Base-by-base conservation (phyloP, 371 early-diverging fungal species). In the Dipsacomyces acuminosporus region DNA sequence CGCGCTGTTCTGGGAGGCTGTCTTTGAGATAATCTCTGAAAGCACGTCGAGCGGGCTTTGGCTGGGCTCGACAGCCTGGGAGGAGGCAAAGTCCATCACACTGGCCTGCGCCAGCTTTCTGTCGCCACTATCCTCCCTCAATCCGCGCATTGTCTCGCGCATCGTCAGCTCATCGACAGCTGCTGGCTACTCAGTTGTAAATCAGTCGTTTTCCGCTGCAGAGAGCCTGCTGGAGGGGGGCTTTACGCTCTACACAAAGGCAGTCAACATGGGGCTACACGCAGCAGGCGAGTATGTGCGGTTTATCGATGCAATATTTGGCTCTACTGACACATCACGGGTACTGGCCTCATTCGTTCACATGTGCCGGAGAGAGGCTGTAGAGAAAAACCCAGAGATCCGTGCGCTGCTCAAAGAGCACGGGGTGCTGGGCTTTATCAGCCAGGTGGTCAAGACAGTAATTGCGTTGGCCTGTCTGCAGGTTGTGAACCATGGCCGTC, bases 261-360 rank as follows among this genome's bases (percentile, higher is more conserved):
- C 69, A 2, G 51, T 69, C 46, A 63, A 59, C 42, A 47, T 59
- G 55, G 51, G 69, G 18, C 19, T 69, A 49, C 59, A 69, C 26
- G 59, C 59, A 20, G 90, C 91, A 2, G 92, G 93, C 58, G 94
- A 94, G 73, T 85, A 86, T 6, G 91, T 94, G 1, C 81, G 86
- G 1, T 64, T 93, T n/a, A 77, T 94, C 21, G 96, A 94, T 70
- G 93, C 91, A 0, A 71, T 96, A 2, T 93, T 94, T 74, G 94
- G 94, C 11, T 83, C 87, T 0, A 93, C 90, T 9, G 93, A 93
- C 58, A 91, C 94, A 0, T 91, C 92, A 17, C 80, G 84, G 23
- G 92, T 90, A 0, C 74, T 93, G 30, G 89, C 91, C 0, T 86
- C 91, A 4, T 81, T 94, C 41, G 78, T 93, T 30, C 78, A 82